phyloP scores from a whole-genome alignment of 1,139 yeast species.

The Blastobotrys malaysiensis region DNA sequence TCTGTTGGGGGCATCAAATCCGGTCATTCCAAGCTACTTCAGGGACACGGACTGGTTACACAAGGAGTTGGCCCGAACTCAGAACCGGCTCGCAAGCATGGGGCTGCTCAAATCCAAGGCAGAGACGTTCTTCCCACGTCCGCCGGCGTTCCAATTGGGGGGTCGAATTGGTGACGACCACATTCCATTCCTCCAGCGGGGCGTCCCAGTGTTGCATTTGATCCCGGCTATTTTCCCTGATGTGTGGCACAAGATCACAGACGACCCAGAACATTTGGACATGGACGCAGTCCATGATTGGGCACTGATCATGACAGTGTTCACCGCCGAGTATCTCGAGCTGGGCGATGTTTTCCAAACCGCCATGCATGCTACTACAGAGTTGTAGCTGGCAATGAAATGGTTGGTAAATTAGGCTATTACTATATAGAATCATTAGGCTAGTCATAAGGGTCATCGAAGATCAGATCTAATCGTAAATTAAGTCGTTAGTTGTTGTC shows the following conservation, averaged over 20 bases:
- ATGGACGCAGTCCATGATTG: conserved; percentile 33
- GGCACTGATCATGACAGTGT: conserved; percentile 32
- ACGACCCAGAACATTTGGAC: conserved; percentile 35
- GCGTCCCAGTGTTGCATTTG: conserved; percentile 46
- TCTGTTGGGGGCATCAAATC: conserved; percentile 40
- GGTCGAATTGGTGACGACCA: conserved; percentile 49
- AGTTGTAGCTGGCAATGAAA: too few relatives aligned
- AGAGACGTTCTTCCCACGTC: conserved; percentile 19
- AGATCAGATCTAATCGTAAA: neutral
- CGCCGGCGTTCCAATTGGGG: conserved; percentile 19
- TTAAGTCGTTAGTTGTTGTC: conserved; percentile 1
- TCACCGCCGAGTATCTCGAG: conserved; percentile 33
- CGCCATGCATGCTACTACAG: neutral
- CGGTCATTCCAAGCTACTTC: conserved; percentile 44
- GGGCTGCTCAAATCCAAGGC: conserved; percentile 14
- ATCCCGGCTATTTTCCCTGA: conserved; percentile 48
- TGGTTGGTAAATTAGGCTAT: too few relatives aligned
- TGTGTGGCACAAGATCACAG: conserved; percentile 46
- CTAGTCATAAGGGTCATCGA: neutral
- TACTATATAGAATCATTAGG: neutral
- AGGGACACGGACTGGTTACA: conserved; percentile 39
- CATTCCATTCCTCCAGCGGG: conserved; percentile 43
- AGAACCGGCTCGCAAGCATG: conserved; percentile 18
- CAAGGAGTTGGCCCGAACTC: conserved; percentile 31
- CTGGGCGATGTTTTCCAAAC: conserved; percentile 15